Percentiles rank a stretch among this genome's conserved stretches.
Conservation (phyloP, 768 basidiomycete species). For the Rhizopogon sp. region DNA sequence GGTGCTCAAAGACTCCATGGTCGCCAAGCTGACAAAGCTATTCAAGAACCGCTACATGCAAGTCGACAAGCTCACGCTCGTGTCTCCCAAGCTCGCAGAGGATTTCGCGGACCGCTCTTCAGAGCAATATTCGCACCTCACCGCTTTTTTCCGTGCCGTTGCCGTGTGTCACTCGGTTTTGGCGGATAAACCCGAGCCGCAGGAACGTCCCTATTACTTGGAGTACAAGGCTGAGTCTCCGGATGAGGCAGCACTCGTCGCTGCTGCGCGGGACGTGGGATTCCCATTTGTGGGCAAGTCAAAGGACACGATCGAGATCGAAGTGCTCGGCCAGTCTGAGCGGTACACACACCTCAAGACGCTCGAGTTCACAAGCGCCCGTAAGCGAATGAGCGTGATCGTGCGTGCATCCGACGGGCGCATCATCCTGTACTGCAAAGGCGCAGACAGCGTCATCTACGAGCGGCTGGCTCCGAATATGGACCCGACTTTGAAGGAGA, state of each 20-base stretch:
- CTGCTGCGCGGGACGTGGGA: constrained; percentile 86
- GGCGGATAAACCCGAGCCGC: constrained; percentile 66
- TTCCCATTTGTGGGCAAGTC: constrained; percentile 83
- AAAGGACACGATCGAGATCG: constrained; percentile 77
- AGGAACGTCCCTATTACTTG: constrained; percentile 53
- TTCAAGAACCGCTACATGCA: constrained; percentile 91
- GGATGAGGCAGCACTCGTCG: constrained; percentile 92
- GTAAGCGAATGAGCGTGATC: constrained; percentile 90
- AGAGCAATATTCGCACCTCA: constrained; percentile 60
- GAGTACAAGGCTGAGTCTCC: constrained; percentile 97
- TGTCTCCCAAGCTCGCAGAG: constrained; percentile 80
- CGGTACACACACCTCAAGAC: constrained; percentile 73
- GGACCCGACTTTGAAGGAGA: constrained; percentile 66
- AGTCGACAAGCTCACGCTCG: constrained; percentile 75
- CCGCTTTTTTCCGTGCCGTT: constrained; percentile 92
- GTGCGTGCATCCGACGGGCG: constrained; percentile 72
- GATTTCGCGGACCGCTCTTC: constrained; percentile 61
- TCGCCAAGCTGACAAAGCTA: constrained; percentile 61
- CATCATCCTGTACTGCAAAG: constrained; percentile 87
- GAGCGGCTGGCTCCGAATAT: constrained; percentile 75
- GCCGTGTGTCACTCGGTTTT: constrained; percentile 92
- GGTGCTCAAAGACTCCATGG: constrained; percentile 70
- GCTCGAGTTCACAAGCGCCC: constrained; percentile 90
- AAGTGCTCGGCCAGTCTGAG: constrained; percentile 87
- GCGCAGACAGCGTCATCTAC: constrained; percentile 96